Percentiles rank a stretch among this genome's conserved stretches.
These are phyloP conservation scores for Colletotrichum karsti DNA, from an alignment of 2,329 filamentous ascomycete genomes.

Conservation along the genomic window DNA sequence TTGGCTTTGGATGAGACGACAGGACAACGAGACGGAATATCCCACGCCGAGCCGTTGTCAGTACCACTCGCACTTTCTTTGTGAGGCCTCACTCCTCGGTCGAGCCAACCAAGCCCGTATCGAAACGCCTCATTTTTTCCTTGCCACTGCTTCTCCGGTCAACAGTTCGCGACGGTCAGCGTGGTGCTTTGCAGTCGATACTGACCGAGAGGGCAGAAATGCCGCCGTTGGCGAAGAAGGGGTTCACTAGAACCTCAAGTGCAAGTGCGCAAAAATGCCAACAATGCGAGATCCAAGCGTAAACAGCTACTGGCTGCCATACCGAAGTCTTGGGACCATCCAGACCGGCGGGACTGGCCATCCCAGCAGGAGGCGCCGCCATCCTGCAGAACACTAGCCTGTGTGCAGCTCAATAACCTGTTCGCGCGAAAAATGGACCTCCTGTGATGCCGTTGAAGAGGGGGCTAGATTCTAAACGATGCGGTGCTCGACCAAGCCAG, in stretches of 20 bases:
- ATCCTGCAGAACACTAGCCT: background rate
- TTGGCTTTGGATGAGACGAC: too few relatives aligned
- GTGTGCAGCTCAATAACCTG: background rate
- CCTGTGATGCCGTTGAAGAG: background rate
- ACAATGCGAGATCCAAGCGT: background rate
- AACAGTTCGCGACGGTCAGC: background rate
- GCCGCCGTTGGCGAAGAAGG: background rate
- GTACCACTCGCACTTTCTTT: background rate
- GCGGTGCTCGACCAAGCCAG: background rate
- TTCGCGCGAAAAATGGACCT: background rate
- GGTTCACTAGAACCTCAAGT: background rate
- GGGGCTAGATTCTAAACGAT: background rate
- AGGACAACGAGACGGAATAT: background rate
- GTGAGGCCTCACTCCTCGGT: background rate
- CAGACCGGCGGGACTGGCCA: background rate
- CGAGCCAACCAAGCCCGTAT: too few relatives aligned
- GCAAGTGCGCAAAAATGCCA: background rate
- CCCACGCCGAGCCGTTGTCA: background rate
- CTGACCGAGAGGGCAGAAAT: background rate
- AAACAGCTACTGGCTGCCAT: background rate
- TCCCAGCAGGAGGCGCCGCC: background rate
- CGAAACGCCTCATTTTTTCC: too few relatives aligned
- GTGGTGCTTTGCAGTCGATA: background rate
- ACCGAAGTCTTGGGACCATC: background rate
- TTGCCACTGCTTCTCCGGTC: background rate